Conservation (phyloP, 768 basidiomycete genomes). For the Fomitopsis serialis region DNA sequence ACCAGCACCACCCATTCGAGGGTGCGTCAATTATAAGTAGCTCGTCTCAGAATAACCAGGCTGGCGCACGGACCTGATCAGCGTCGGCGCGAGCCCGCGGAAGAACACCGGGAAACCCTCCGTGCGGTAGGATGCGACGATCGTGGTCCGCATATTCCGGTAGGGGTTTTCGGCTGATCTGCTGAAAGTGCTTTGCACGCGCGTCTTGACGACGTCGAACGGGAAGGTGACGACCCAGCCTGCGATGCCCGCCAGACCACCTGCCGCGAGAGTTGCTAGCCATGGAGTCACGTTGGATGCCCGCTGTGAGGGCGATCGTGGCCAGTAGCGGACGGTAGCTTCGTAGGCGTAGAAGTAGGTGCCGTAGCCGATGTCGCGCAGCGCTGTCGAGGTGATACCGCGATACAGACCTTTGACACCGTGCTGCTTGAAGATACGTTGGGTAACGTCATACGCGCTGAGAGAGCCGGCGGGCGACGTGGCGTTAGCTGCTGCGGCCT, state of each 20-base stretch:
- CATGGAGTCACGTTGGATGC: slow-evolving; percentile 35
- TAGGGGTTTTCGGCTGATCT: slow-evolving; percentile 41
- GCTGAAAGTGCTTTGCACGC: slow-evolving; percentile 55
- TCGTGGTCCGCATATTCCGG: slow-evolving; percentile 52
- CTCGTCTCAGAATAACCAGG: neutral
- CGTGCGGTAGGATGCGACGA: slow-evolving; percentile 49
- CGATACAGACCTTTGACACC: slow-evolving; percentile 72
- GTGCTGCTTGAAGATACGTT: slow-evolving; percentile 45
- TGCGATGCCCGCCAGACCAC: slow-evolving; percentile 69
- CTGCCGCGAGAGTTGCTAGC: slow-evolving; percentile 62
- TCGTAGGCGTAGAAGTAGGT: slow-evolving; percentile 76
- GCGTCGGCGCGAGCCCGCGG: slow-evolving; percentile 70
- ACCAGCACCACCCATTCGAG: neutral
- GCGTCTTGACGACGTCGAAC: slow-evolving; percentile 91
- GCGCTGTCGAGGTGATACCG: slow-evolving; percentile 65
- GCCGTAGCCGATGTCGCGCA: slow-evolving; percentile 80
- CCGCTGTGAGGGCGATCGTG: slow-evolving; percentile 15
- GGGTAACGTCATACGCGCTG: slow-evolving; percentile 41
- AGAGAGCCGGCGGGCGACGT: neutral
- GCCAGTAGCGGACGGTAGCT: slow-evolving; percentile 50
- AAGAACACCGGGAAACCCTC: slow-evolving; percentile 73
- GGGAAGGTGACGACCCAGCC: slow-evolving; percentile 86
- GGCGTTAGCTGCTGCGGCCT: slow-evolving; percentile 2
- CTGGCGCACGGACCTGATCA: slow-evolving; percentile 56
- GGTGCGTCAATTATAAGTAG: no score